A percentile compares a stretch with the other conserved stretches of the same genome.
These are phyloP conservation scores for Stemphylium vesicarium DNA, from an alignment of 2,329 filamentous ascomycete species.

Conservation along the genomic window DNA sequence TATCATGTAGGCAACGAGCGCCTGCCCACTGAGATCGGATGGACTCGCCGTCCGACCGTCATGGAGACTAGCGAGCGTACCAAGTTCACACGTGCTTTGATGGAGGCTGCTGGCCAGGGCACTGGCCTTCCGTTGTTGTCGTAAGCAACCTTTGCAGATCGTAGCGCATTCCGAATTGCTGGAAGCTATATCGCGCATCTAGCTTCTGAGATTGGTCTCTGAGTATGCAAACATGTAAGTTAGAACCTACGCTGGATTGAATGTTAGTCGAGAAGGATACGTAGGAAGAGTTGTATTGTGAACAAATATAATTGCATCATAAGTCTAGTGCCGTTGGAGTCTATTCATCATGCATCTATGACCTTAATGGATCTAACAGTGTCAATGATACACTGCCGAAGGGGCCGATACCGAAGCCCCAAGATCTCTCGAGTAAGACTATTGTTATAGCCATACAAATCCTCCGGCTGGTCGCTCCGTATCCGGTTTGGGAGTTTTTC, in stretches of 20 bases:
- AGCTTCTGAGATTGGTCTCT: background rate
- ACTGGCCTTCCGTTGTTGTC: background rate
- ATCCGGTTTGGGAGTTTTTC: too few relatives aligned
- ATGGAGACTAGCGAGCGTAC: slow-evolving; percentile 16
- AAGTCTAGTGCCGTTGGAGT: too few relatives aligned
- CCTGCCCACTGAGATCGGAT: slow-evolving; percentile 12
- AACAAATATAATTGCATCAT: background rate
- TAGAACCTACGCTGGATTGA: background rate
- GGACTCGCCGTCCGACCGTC: slow-evolving; percentile 10
- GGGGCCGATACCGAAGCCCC: too few relatives aligned
- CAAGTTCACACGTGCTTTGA: slow-evolving; percentile 10
- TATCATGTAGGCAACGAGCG: slow-evolving; percentile 5
- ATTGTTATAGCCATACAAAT: too few relatives aligned
- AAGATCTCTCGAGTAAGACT: too few relatives aligned
- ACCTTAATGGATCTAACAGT: too few relatives aligned
- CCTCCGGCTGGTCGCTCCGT: too few relatives aligned
- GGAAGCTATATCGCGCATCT: background rate
- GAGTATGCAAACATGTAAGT: background rate
- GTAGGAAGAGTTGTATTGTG: background rate
- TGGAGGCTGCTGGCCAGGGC: slow-evolving; percentile 10
- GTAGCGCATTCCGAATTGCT: background rate
- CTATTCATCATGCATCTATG: too few relatives aligned
- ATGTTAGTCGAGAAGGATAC: background rate
- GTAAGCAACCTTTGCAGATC: background rate
- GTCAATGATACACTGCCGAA: too few relatives aligned